Evolutionary conservation across 352 stramenopile species (phyloP), one percentile per base, ranked within the genome.

Genomic region (Aphanomyces invadans): DNA sequence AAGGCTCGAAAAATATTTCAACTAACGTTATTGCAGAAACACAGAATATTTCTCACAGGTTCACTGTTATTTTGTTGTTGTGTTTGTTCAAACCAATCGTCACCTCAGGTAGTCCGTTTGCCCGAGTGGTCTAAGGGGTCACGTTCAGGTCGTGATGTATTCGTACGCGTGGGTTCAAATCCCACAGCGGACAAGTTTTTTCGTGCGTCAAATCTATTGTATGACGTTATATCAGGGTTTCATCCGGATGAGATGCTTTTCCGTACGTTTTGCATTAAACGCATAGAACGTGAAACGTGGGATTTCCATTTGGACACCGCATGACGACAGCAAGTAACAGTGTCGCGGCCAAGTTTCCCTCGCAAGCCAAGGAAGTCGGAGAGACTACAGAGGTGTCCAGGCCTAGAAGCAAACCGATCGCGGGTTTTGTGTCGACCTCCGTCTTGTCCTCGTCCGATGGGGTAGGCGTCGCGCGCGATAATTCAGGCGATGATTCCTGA

Each of bases 401-500:
- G 23, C 60, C 60, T 19, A 57, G 72, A 21, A 73, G 63, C 51
- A 77, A 70, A 42, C 75, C 73, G 46, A 71, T 90, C 7, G 71
- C 80, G 1, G 83, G 83, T 52, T 95, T 95, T 53, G 82, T 95
- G 64, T 95, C 86, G 21, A 95, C 86, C 11, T 71, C 83, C 2
- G 75, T 95, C 46, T 70, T 92, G 62, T 92, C 84, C n/a, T 92
- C 83, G 4, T 87, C 83, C 0, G 86, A 95, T 74, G 83, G 82
- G 9, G 86, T 95, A 56, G 48, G 81, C 77, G 4, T 9, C 17
- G 60, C n/a, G 17, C 23, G 44, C 9, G 28, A 26, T 52, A 23
- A 36, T 44, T 15, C 9, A 31, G 36, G 10, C 21, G 32, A 21
- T 19, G 62, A 28, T 46, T 44, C 28, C 3, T 56, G 49, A 17